Evolutionary conservation across 768 basidiomycete species (phyloP), one percentile per base, ranked within the genome.

Genomic region (Auricularia cornea): DNA sequence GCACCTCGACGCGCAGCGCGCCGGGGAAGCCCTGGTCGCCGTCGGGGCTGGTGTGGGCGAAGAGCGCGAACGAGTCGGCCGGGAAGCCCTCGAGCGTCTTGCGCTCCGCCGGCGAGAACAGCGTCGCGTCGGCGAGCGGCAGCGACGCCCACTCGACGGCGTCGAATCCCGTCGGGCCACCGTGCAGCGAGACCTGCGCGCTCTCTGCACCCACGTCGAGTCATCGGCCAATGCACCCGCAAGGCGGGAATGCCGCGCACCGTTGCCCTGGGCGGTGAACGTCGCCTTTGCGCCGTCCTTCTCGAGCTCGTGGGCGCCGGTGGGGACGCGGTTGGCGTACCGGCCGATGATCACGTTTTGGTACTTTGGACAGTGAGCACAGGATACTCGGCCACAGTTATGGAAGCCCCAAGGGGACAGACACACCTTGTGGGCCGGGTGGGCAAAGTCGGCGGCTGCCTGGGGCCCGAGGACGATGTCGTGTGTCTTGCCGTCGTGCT

Each of bases 401-500:
- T 5, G 51, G 16, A n/a, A 1, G 28, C 26, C 10, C 1, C 28
- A 26, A 16, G 28, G 20, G 26, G 23, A 16, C 16, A 16, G n/a
- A 30, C 54, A 12, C 44, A 57, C 54, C 54, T 84, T 87, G 71
- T 86, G 81, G 12, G 71, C 73, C 6, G 51, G 44, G 3, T 63
- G 61, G 33, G 77, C 71, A 71, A 90, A 87, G 64, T 78, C 83
- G 65, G 78, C 69, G 59, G 87, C 83, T 52, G 77, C 73, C 74
- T 89, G 85, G 41, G 89, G 89, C 20, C 88, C 89, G 67, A 89
- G 79, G 51, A 91, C 83, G 63, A 91, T 81, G 72, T 90, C 89
- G 73, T 90, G 87, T 5, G 85, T 88, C 87, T 89, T 81, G 52
- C 87, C 89, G 69, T 85, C 82, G 44, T 80, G 80, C 68, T 87